Conservation (phyloP, 139 green algal species). For the Desmodesmus armatus region DNA sequence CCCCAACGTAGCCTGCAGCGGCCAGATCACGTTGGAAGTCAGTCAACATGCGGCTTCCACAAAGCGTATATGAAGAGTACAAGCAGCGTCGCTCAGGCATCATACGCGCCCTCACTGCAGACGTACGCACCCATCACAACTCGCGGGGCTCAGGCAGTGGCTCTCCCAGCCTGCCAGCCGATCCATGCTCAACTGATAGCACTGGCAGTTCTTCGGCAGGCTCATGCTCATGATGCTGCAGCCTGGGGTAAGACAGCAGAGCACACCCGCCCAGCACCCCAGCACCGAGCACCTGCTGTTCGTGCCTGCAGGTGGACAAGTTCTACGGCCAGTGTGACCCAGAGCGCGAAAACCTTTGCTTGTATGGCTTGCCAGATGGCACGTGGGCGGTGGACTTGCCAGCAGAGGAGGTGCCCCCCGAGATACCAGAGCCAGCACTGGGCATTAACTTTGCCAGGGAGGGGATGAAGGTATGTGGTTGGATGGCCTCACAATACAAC, state of each 20-base stretch:
- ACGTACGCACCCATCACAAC: too few species aligned
- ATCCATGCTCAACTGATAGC: not conserved
- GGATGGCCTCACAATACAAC: too few species aligned
- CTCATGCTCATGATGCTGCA: too few species aligned
- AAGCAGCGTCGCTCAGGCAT: constrained; percentile 62
- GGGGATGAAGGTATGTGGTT: constrained; percentile 78
- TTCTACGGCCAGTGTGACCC: constrained; percentile 89
- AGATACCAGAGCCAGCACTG: constrained; percentile 97
- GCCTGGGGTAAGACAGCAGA: too few species aligned
- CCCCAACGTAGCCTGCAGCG: too few species aligned
- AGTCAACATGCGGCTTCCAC: constrained; percentile 10
- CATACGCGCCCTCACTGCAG: constrained; percentile 74
- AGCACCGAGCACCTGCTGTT: not conserved
- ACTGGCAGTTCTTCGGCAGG: not conserved
- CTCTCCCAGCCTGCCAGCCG: too few species aligned
- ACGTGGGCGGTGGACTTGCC: constrained; percentile 90
- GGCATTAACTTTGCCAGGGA: constrained; percentile 99
- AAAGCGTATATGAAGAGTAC: constrained; percentile 78
- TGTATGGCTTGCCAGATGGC: constrained; percentile 91
- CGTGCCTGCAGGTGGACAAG: constrained; percentile 60
- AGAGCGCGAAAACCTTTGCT: constrained; percentile 95
- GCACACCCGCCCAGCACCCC: too few species aligned
- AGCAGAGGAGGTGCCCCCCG: constrained; percentile 97
- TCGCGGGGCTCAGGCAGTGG: too few species aligned
- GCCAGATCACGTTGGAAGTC: too few species aligned